Base-by-base conservation (phyloP, 306 rosid species). In the Corylus heterophylla region DNA sequence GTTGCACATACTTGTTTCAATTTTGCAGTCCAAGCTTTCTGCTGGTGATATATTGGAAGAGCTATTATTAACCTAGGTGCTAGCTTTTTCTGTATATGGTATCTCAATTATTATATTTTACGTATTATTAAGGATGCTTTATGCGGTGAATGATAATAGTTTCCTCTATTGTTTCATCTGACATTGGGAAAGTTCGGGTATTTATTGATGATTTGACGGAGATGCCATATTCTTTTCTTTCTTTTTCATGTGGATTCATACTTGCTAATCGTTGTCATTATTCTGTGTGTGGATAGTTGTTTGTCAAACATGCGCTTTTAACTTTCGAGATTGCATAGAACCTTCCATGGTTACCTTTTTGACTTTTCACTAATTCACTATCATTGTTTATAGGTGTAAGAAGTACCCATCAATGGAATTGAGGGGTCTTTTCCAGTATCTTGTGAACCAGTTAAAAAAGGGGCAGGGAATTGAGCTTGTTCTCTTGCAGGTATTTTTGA, bases 391-490 rank as follows among this genome's bases (percentile, higher is more conserved):
- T 81, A 95, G 99, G 89, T 95, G 99, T 83, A 95, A 95, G 80
- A 95, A 95, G 88, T 95, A 95, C 80, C 99, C 99, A 39, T 95
- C 99, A 55, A 95, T 95, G 99, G 99, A 95, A 74, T 85, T 95
- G 80, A 90, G 97, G 83, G 98, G 99, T 76, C 97, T 95, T 80
- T 93, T 93, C 92, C 99, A 95, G 88, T 95, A 93, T 89, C 98
- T 95, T 70, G 96, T 95, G 77, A 95, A 95, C 80, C 99, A 93
- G 88, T 80, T 95, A 80, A 93, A 95, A 78, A 95, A 90, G 86
- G 98, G 99, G 45, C 91, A 86, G 78, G 99, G 99, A 78, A 91
- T 93, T 77, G 99, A 93, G 88, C 98, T 95, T 78, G 92, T 95
- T 84, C 92, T 95, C 71, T 86, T 95, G 73, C 98, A 95, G 98